These are phyloP conservation scores for Thoreauomyces humboldtii DNA, from an alignment of 192 early-diverging fungal species.

Conservation along the genomic window DNA sequence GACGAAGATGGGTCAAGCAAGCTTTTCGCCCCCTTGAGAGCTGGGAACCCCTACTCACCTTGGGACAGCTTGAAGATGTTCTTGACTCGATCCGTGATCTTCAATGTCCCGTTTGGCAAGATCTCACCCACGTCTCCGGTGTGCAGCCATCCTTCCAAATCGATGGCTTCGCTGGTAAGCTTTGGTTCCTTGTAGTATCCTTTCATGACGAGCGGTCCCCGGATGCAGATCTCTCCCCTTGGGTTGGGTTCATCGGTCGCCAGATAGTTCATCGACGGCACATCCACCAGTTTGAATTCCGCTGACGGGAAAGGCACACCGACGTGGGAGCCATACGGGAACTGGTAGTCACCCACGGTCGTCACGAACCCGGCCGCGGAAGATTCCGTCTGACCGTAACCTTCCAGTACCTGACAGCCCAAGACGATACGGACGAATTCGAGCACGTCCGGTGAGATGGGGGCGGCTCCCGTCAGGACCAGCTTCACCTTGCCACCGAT, in stretches of 20 bases:
- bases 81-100: conserved; percentile 52
- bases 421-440: conserved; percentile 47
- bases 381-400: conserved; percentile 54
- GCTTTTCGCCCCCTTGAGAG: no score
- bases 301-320: conserved; percentile 45
- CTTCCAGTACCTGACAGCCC: conserved; percentile 64
- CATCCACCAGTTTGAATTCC: conserved; percentile 83
- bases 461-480: conserved; percentile 45
- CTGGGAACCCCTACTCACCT: no score
- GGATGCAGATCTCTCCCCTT: conserved; percentile 87
- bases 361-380: conserved; percentile 10
- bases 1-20: conserved; percentile 70
- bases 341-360: conserved; percentile 20
- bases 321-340: conserved; percentile 26
- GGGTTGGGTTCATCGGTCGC: conserved; percentile 84
- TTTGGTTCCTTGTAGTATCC: conserved; percentile 61
- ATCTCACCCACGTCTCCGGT: conserved; percentile 39
- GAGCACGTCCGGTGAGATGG: conserved; percentile 46
- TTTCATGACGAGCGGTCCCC: conserved; percentile 85
- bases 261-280: conserved; percentile 87
- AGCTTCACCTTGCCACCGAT: conserved; percentile 66
- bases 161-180: conserved; percentile 1
- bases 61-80: conserved; percentile 54
- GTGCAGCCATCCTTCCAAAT: conserved; percentile 24
- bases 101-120: conserved; percentile 32